Base-by-base conservation (phyloP, 768 basidiomycete species). In the Thelephora ganbajun region DNA sequence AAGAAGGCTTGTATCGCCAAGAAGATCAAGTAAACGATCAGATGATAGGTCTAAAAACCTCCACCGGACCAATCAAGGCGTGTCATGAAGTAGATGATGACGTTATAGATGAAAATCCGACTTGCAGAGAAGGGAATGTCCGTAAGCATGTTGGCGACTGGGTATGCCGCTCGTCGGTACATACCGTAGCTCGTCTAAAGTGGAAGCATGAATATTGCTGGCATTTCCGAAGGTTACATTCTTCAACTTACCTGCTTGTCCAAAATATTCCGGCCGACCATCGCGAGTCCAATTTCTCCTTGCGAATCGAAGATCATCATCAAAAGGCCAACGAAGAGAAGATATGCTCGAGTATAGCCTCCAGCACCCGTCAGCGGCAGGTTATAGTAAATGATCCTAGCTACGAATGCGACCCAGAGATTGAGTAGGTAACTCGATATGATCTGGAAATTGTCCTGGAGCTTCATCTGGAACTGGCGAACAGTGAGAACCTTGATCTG, bases 1-100 rank as follows among this genome's bases (percentile, higher is more conserved):
- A 92, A 94, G 69, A 91, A 86, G 0, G 78, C 83, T 62, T 86
- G 83, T 78, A 91, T 82, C 19, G 76, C 61, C 45, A 89, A 66
- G 61, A 75, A 86, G 1, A 76, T 73, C 22, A 75, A 16, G 51
- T 82, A 83, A 44, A 70, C 69, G 62, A 83, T 71, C 18, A 91
- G 62, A 58, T 80, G 78, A 66, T 72, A 79, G 14, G 80, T 69
- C 59, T 70, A 75, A 62, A 72, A 76, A 13, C 57, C 69, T 4
- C 56, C 66, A 3, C 64, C 65, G 5, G 62, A 60, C 4, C 67
- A 67, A 13, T 44, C 58, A 44, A 85, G 63, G 34, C 69, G 65
- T 1, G 75, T 63, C 67, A 85, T 76, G 66, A 85, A 81, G 59
- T 86, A 86, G 11, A 83, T 68, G 23, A 80, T 70, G 39, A 83